Evolutionary conservation across 257 asterid genomes (phyloP).

Genomic region (Cinchona pubescens): DNA sequence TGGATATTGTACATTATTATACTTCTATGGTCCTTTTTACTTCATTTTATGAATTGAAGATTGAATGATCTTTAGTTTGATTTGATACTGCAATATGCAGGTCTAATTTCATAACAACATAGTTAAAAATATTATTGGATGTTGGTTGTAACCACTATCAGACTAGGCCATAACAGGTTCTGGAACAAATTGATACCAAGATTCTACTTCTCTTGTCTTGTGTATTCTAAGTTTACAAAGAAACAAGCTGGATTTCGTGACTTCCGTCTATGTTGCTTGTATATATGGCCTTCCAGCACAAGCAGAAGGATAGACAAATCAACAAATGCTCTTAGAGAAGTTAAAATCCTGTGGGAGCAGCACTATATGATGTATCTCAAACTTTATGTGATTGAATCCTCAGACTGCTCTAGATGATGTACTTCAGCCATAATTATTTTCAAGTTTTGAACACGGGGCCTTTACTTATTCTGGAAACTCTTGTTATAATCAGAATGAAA

Average conservation of each 20-base stretch:
- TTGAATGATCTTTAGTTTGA: background rate
- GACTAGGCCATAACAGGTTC: background rate
- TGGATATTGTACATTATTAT: background rate
- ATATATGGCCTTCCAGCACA: background rate
- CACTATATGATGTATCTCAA: background rate
- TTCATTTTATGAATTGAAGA: background rate
- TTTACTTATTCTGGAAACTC: background rate
- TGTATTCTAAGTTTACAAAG: too few species aligned
- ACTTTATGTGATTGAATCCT: background rate
- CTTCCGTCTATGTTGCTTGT: background rate
- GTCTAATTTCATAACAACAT: background rate
- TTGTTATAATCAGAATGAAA: background rate
- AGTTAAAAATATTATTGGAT: background rate
- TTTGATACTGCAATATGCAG: background rate
- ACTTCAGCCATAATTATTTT: background rate
- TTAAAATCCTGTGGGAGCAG: background rate
- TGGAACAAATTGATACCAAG: background rate
- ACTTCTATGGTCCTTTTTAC: background rate
- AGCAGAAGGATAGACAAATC: background rate
- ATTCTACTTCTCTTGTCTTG: background rate
- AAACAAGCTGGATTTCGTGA: background rate
- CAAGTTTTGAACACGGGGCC: too few species aligned
- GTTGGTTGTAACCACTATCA: background rate
- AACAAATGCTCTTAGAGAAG: background rate
- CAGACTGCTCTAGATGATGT: background rate